Evolutionary conservation across 2,329 filamentous ascomycete genomes (phyloP).

Genomic region (Calycina herbarum): DNA sequence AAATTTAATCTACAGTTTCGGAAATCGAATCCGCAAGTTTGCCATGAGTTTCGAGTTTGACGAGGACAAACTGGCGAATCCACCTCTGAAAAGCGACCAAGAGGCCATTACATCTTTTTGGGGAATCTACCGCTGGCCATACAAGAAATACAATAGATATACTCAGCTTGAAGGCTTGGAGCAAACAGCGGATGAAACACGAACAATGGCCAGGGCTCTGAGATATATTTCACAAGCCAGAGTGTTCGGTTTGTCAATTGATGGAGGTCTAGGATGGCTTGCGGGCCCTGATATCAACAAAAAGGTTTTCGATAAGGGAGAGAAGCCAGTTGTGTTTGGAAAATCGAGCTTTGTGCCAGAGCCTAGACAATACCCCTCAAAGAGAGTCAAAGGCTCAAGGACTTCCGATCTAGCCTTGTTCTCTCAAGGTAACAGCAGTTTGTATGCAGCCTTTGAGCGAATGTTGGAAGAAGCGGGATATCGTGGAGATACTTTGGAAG

Average conservation of each 20-base stretch:
- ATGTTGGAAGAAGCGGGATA: constrained; percentile 35
- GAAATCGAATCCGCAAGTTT: constrained; percentile 59
- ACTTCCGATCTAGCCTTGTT: constrained; percentile 4
- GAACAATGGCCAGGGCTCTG: constrained; percentile 61
- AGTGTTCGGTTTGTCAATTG: constrained; percentile 67
- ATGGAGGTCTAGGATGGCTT: constrained; percentile 68
- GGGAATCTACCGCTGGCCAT: constrained; percentile 66
- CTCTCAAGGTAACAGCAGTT: constrained; percentile 3
- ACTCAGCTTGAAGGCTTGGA: constrained; percentile 60
- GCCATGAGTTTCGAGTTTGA: constrained; percentile 70
- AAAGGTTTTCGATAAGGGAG: constrained; percentile 43
- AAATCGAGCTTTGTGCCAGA: constrained; percentile 40
- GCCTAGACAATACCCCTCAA: constrained; percentile 21
- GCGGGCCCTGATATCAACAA: constrained; percentile 58
- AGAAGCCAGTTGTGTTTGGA: constrained; percentile 48
- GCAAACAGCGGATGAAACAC: constrained; percentile 61
- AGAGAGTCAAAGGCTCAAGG: constrained; percentile 19
- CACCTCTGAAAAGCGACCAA: constrained; percentile 57
- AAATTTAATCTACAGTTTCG: constrained; percentile 44
- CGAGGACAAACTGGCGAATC: constrained; percentile 49
- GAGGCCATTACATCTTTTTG: constrained; percentile 58
- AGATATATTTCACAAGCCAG: constrained; percentile 53
- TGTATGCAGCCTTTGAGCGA: constrained; percentile 19
- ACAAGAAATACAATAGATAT: constrained; percentile 58
- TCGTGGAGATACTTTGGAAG: constrained; percentile 22